Percentiles rank a stretch among this genome's conserved stretches.
Conservation (phyloP, 2,329 filamentous ascomycete genomes). For the Penicillium expansum region DNA sequence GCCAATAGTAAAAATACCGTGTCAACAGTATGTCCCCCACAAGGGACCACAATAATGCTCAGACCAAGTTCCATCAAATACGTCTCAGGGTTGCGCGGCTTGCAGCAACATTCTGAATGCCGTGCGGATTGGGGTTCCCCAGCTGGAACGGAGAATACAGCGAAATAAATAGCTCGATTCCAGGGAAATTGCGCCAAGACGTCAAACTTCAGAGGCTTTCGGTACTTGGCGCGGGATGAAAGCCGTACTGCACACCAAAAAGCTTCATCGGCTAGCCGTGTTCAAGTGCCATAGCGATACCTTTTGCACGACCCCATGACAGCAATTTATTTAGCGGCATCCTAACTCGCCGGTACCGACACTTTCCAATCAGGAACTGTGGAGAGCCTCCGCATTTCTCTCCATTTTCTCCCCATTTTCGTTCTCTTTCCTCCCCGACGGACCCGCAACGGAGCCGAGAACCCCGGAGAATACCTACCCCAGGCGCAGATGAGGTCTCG, state of each 20-base stretch:
- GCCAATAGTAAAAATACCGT: too few species aligned
- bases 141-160: not conserved
- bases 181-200: conserved; percentile 4
- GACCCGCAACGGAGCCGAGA: conserved; percentile 13
- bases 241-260: conserved; percentile 2
- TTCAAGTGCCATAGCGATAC: conserved; percentile 18
- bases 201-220: not conserved
- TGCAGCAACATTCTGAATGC: not conserved
- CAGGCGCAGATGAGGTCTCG: not conserved
- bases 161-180: not conserved
- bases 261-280: conserved; percentile 18
- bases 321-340: not conserved
- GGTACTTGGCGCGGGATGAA: conserved; percentile 16
- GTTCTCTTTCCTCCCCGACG: not conserved
- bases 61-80: not conserved
- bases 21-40: too few species aligned
- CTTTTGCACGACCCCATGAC: not conserved
- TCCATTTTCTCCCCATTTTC: too few species aligned
- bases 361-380: conserved; percentile 4
- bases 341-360: not conserved
- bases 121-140: not conserved
- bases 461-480: conserved; percentile 13
- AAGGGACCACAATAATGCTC: not conserved
- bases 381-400: conserved; percentile 26
- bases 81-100: not conserved